Percentiles rank a stretch among this genome's conserved stretches.
These are phyloP conservation scores for Nicotiana undulata DNA, from an alignment of 257 asterid genomes.

Conservation along the genomic window DNA sequence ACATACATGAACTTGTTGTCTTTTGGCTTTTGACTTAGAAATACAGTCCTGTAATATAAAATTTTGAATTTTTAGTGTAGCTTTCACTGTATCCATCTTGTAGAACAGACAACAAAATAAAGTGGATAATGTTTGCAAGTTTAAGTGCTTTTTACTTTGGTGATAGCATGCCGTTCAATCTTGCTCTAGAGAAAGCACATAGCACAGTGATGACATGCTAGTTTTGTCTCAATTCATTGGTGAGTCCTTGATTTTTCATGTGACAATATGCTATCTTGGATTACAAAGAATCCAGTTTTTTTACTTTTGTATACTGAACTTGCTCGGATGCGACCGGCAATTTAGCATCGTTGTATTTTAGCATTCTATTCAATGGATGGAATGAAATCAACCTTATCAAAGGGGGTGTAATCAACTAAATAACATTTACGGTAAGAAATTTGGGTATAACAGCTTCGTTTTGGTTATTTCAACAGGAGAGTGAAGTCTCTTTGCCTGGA, in stretches of 20 bases:
- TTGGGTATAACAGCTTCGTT: neutral
- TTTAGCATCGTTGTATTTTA: neutral
- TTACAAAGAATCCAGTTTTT: neutral
- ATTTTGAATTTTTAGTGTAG: neutral
- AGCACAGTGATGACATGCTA: neutral
- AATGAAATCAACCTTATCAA: too few relatives aligned
- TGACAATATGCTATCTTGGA: neutral
- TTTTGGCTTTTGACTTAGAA: neutral
- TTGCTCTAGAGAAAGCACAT: neutral
- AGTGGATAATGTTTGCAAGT: neutral
- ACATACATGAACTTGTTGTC: neutral
- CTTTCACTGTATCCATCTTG: neutral
- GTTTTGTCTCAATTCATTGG: neutral
- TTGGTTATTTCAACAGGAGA: conserved; percentile 32
- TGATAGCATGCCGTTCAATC: neutral
- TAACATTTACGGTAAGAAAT: neutral
- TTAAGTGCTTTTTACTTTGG: neutral
- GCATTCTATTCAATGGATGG: neutral
- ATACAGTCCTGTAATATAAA: neutral
- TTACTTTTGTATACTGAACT: neutral
- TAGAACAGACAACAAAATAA: neutral
- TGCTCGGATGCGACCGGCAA: neutral
- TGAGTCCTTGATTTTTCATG: neutral
- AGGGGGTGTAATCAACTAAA: neutral
- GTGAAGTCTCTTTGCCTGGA: conserved; percentile 43